Percentiles rank a stretch among this genome's conserved stretches.
Evolutionary conservation across 305 asterid genomes (phyloP).

Genomic region (Solanum hybrid): DNA sequence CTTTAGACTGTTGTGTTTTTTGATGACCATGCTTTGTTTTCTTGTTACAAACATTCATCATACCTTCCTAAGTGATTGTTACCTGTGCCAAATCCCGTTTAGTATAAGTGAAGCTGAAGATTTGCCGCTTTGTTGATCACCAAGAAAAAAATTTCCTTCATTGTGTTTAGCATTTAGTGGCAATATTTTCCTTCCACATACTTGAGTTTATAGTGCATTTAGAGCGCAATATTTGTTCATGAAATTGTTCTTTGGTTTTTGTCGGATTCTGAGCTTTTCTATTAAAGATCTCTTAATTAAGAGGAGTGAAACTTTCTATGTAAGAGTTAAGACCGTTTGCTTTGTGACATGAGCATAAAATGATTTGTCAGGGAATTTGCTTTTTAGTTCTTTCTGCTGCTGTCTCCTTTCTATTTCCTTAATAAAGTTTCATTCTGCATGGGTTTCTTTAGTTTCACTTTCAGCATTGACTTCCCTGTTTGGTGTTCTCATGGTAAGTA

Average conservation of each 20-base stretch:
- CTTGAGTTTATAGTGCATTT: neutral
- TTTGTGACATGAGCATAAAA: neutral
- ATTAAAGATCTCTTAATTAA: neutral
- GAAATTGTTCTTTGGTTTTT: neutral
- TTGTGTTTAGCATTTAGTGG: neutral
- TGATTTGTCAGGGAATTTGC: neutral
- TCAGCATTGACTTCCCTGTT: neutral
- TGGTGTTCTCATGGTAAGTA: neutral
- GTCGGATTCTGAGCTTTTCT: neutral
- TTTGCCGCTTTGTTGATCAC: neutral
- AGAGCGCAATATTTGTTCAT: neutral
- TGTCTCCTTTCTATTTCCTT: neutral
- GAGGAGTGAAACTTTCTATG: neutral
- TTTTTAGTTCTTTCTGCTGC: neutral
- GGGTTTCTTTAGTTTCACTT: neutral
- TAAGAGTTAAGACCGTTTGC: neutral
- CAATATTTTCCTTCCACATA: neutral
- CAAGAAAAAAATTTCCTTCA: neutral
- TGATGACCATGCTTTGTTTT: neutral
- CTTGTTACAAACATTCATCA: neutral
- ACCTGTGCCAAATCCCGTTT: neutral
- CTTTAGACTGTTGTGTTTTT: neutral
- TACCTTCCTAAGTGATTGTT: neutral
- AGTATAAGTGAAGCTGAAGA: neutral
- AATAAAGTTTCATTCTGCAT: neutral